Base-by-base conservation (phyloP, 2,329 filamentous ascomycete genomes). In the Cordyceps javanica region DNA sequence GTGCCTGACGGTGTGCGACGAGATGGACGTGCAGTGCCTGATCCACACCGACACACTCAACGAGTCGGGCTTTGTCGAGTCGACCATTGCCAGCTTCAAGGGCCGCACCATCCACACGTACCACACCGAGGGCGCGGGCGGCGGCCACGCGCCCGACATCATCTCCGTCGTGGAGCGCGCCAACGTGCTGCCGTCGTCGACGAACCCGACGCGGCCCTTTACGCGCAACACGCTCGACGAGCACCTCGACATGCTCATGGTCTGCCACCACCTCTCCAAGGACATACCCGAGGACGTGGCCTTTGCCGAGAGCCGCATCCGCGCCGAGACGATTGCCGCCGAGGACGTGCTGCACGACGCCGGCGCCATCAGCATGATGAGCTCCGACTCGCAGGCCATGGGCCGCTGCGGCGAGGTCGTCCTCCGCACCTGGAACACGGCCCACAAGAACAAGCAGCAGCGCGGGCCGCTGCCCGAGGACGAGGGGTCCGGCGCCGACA, bases 161-260 rank as follows among this genome's bases (percentile, higher is more conserved):
- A 97, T 97, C 72, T 88, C 84, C 28, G 91, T 97, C 1, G 93
- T 97, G 11, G 91, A 95, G 71, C 87, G 92, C 66, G 74, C 83
- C 49, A 94, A 97, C 68, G 91, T 97, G 2, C 82, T 97, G 88
- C 48, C 46, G 32, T 50, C 46, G 9, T 50, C 46, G 14, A 97
- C 93, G 0, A 97, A 96, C 70, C 93, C 93, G 0, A 97, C 93
- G 1, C 81, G 92, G 2, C 93, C 93, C 0, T 97, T 86, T 72
- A 97, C 93, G 2, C 79, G 81, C 63, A 97, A 97, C 76, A 97
- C 93, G 0, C 82, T 97, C 0, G 93, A 97, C 68, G 93, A 97
- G 73, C 93, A 97, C 73, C 82, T 97, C 14, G 93, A 97, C 75
- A 97, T 97, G 93, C 77, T 97, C 48, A 97, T 97, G 93, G 91